These are phyloP conservation scores for Lindgomyces ingoldianus DNA, from an alignment of 495 filamentous ascomycete genomes.

Conservation along the genomic window DNA sequence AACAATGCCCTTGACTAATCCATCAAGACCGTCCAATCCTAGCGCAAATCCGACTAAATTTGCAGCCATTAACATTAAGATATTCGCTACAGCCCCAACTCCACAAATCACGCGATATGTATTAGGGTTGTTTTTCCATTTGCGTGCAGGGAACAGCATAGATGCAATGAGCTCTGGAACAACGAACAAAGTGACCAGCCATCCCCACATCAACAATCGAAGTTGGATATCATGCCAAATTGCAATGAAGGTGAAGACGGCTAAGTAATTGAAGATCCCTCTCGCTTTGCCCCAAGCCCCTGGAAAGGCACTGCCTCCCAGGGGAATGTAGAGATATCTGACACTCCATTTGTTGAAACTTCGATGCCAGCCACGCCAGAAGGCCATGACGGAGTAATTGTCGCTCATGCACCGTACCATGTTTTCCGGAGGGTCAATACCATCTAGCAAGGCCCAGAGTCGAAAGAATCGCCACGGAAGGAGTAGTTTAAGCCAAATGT, in stretches of 20 bases:
- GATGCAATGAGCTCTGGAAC: conserved; percentile 77
- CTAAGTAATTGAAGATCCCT: conserved; percentile 67
- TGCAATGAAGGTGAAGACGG: conserved; percentile 97
- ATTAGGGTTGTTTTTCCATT: conserved; percentile 67
- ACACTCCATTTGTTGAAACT: conserved; percentile 92
- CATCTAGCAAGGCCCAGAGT: conserved; percentile 86
- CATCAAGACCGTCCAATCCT: conserved; percentile 82
- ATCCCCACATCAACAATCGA: conserved; percentile 92
- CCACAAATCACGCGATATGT: conserved; percentile 79
- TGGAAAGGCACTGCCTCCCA: conserved; percentile 66
- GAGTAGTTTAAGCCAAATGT: conserved; percentile 97
- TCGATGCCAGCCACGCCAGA: conserved; percentile 96
- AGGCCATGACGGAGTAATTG: conserved; percentile 88
- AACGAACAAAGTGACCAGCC: conserved; percentile 92
- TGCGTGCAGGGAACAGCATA: conserved; percentile 66
- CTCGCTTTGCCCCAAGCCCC: conserved; percentile 49
- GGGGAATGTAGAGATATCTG: conserved; percentile 90
- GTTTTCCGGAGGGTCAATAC: conserved; percentile 94
- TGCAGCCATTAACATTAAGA: conserved; percentile 93
- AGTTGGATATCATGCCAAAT: conserved; percentile 98
- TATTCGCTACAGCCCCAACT: conserved; percentile 80
- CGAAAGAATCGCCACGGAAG: conserved; percentile 98
- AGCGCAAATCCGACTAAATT: conserved; percentile 95
- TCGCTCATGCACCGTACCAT: conserved; percentile 96
- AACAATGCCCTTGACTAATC: conserved; percentile 71